These are phyloP conservation scores for Calocera viscosa DNA, from an alignment of 768 basidiomycete genomes.

Conservation along the genomic window DNA sequence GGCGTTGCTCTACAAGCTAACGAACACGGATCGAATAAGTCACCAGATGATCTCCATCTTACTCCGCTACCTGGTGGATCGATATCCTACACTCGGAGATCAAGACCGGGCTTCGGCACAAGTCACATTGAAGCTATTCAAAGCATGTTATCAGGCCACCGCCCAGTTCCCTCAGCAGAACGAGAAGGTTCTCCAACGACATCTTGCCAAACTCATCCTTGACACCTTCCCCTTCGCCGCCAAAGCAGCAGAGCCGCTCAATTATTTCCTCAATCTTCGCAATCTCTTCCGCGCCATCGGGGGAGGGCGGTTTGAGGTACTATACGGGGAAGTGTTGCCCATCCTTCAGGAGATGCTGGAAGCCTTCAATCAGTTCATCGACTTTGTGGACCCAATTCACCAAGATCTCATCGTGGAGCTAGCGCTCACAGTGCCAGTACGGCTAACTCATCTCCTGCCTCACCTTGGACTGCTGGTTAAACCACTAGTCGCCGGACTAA, in stretches of 20 bases:
- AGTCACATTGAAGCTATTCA: conserved; percentile 82
- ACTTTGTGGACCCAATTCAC: conserved; percentile 59
- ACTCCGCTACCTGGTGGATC: conserved; percentile 70
- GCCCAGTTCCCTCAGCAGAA: conserved; percentile 57
- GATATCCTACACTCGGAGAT: conserved; percentile 72
- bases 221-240: conserved; percentile 90
- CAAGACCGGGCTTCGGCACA: conserved; percentile 70
- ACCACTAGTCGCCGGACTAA: conserved; percentile 80
- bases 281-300: conserved; percentile 88
- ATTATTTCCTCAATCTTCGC: conserved; percentile 85
- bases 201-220: conserved; percentile 87
- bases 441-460: conserved; percentile 88
- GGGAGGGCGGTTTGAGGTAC: conserved; percentile 80
- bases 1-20: conserved; percentile 4
- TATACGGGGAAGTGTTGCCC: conserved; percentile 94
- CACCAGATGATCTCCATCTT: conserved; percentile 79
- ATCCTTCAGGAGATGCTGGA: conserved; percentile 96
- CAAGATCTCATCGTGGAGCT: conserved; percentile 90
- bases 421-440: conserved; percentile 89
- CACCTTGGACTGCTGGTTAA: conserved; percentile 94
- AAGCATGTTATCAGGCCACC: conserved; percentile 87
- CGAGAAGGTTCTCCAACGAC: conserved; percentile 85
- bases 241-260: conserved; percentile 76
- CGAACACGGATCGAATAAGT: conserved; percentile 36
- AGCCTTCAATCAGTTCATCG: conserved; percentile 77